phyloP scores from a whole-genome alignment of 2,329 filamentous ascomycete species.

The Lasiodiplodia theobromae region DNA sequence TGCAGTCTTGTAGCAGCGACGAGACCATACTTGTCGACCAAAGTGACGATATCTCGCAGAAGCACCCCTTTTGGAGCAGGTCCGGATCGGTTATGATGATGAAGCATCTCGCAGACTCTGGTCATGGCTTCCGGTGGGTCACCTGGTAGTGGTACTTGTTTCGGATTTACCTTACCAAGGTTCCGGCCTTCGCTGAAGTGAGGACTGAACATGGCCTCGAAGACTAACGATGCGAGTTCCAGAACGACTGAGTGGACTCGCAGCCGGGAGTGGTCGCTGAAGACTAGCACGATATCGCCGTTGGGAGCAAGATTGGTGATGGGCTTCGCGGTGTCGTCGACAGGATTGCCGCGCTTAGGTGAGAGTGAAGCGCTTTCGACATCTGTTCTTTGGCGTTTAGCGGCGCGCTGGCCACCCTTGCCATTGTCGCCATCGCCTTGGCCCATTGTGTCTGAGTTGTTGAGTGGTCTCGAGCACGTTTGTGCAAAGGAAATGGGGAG shows the following conservation, averaged over 20 bases:
- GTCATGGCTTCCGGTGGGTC: not conserved
- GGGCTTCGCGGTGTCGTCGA: not conserved
- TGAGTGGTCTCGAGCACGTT: too few species aligned
- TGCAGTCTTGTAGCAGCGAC: not conserved
- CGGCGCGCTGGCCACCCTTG: too few species aligned
- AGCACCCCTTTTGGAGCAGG: not conserved
- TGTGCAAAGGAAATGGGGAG: too few species aligned
- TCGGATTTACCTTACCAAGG: not conserved
- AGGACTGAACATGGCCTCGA: slow-evolving; percentile 32
- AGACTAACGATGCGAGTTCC: slow-evolving; percentile 29
- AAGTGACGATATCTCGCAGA: not conserved
- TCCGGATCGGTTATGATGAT: not conserved
- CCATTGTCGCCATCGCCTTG: too few species aligned
- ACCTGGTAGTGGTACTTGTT: not conserved
- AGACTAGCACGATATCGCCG: slow-evolving; percentile 31
- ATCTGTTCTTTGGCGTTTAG: not conserved
- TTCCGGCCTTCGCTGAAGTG: slow-evolving; percentile 32
- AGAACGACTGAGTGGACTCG: slow-evolving; percentile 29
- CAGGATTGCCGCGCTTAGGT: not conserved
- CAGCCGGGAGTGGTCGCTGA: slow-evolving; percentile 25
- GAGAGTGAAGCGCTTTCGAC: not conserved
- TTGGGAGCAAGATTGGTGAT: not conserved
- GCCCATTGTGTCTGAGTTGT: too few species aligned
- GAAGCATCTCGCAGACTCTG: not conserved
- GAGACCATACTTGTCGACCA: slow-evolving; percentile 1